Base-by-base conservation (phyloP, 768 basidiomycete genomes). In the Pleurotus tuoliensis region DNA sequence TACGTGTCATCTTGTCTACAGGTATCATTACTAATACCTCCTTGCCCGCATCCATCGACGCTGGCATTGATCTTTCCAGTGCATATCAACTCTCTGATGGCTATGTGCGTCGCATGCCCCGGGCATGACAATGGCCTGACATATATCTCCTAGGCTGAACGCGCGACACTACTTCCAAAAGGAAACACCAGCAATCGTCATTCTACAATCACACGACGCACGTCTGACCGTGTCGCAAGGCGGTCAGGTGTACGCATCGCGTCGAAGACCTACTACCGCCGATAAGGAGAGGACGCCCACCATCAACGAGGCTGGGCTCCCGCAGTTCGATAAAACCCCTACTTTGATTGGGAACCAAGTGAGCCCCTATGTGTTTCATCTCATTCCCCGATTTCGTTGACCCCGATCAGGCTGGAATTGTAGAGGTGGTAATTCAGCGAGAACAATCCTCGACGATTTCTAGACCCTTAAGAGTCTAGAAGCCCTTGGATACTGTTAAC, bases 61-160 rank as follows among this genome's bases (percentile, higher is more conserved):
- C 22, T 37, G 22, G 16, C 25, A 16, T 16, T n/a, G 3, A 37
- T 37, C 30, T 51, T 34, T 9, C 30, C 30, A 53, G 51, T 53
- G 18, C 51, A 53, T n/a, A 53, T 53, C 39, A 53, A 53, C 38
- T 53, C 51, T 15, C 22, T 53, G 7, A n/a, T 53, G 51, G 51
- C 16, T 38, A 53, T 53, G 51, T 53, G 39, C 34, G 51, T 16
- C 7, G 30, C 6, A 16, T 15, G 4, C 5, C 27, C 4, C 27
- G 25, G 30, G 25, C 11, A 18, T 34, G 48, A 47, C 12, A 11
- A 34, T 34, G 8, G 0, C 30, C 8, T 34, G 30, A 34, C 30
- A 12, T 34, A 12, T 11, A 34, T 34, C 30, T 7, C 30, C 13
- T 40, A 53, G 51, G 51, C 20, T 53, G n/a, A 53, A 53, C 20